Percentiles rank a stretch among this genome's conserved stretches.
Conservation (phyloP, 345 rosid species). For the Geranium rotundifolium region DNA sequence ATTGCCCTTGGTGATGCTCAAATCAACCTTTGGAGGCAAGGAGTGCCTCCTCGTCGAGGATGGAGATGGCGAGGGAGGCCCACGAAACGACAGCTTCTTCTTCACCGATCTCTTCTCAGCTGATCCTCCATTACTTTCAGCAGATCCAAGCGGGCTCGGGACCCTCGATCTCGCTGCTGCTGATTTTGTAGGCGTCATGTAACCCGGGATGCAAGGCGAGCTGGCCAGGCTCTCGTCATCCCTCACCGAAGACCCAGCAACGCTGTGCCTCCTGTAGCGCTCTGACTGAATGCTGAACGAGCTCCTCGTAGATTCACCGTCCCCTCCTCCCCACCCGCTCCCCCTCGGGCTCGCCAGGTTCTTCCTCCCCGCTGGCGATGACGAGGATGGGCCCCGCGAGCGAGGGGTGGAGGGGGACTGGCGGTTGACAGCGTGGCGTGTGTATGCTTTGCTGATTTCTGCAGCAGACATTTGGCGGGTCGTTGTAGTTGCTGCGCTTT, state of each 20-base stretch:
- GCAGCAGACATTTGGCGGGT: conserved; percentile 37
- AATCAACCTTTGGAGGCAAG: conserved; percentile 67
- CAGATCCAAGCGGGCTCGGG: conserved; percentile 33
- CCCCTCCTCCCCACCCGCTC: conserved; percentile 35
- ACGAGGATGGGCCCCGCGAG: conserved; percentile 28
- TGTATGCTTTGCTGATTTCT: conserved; percentile 38
- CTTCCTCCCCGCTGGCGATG: conserved; percentile 20
- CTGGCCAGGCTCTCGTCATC: conserved; percentile 74
- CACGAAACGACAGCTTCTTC: conserved; percentile 66
- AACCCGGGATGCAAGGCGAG: conserved; percentile 57
- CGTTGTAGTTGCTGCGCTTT: conserved; percentile 20
- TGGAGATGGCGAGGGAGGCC: conserved; percentile 54
- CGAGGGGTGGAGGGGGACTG: conserved; percentile 48
- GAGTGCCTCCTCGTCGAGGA: conserved; percentile 51
- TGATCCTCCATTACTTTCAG: conserved; percentile 36
- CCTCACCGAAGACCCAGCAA: conserved; percentile 38
- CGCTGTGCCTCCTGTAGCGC: conserved; percentile 57
- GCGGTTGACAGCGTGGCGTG: conserved; percentile 21
- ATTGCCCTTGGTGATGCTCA: conserved; percentile 9
- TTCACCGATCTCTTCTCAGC: conserved; percentile 42
- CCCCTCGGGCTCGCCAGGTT: conserved; percentile 37
- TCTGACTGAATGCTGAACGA: conserved; percentile 46
- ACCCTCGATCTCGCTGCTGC: conserved; percentile 73
- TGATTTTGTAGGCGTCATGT: conserved; percentile 83
- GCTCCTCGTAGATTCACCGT: conserved; percentile 52